Conservation (phyloP, 306 rosid species). For the Clitoria ternatea region DNA sequence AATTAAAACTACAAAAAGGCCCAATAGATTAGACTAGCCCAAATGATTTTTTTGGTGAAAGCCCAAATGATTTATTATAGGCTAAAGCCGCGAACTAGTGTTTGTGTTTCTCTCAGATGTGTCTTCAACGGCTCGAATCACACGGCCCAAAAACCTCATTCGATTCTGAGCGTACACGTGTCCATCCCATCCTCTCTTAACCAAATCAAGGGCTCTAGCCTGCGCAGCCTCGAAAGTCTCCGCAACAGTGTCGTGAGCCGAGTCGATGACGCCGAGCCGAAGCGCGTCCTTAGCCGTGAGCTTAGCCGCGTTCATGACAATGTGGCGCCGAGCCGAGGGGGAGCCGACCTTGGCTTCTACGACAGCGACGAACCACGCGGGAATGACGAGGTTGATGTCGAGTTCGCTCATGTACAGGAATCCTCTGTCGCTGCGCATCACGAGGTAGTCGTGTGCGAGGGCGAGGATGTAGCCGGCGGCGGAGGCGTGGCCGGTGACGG, state of each 20-base stretch:
- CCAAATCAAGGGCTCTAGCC: constrained; percentile 34
- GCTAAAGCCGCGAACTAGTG: constrained; percentile 37
- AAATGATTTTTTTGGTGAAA: too few relatives aligned
- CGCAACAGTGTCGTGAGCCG: constrained; percentile 47
- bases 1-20: too few relatives aligned
- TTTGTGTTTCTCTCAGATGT: not conserved
- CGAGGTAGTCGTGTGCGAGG: constrained; percentile 62
- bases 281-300: constrained; percentile 56
- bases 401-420: constrained; percentile 88
- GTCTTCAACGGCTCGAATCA: constrained; percentile 30
- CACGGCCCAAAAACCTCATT: constrained; percentile 30
- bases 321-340: constrained; percentile 41
- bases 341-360: constrained; percentile 48
- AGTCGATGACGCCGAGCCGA: constrained; percentile 54
- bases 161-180: constrained; percentile 65
- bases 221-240: constrained; percentile 60
- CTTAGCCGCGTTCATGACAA: constrained; percentile 60
- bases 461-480: constrained; percentile 71
- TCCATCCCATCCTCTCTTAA: constrained; percentile 61
- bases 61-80: too few relatives aligned
- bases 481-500: constrained; percentile 76
- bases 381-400: constrained; percentile 51
- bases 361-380: constrained; percentile 53
- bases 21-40: too few relatives aligned
- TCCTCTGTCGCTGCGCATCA: constrained; percentile 71